Base-by-base conservation (phyloP, 2,329 filamentous ascomycete genomes). In the Botryotinia narcissicola region DNA sequence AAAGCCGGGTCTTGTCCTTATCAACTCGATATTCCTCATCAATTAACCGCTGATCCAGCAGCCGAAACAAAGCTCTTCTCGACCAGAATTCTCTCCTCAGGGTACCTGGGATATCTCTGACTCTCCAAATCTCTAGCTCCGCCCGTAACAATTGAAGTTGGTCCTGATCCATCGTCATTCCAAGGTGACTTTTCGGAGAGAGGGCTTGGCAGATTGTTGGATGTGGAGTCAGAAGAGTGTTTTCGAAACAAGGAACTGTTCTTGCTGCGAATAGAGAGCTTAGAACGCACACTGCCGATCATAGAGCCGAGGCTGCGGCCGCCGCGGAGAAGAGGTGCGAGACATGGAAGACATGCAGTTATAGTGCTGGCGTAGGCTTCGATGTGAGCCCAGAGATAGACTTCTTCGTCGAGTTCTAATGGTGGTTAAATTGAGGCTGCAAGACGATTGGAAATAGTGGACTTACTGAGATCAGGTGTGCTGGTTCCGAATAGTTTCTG, bases 361-460 rank as follows among this genome's bases (percentile, higher is more conserved):
- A 72, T 66, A 12, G 40, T 72, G 0, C 46, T 57, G 6, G 70
- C 70, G 22, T 54, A 72, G n/a, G 60, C 44, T 44, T 72, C 70
- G 25, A 72, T 57, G 5, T 72, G 70, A n/a, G 44, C 70, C 70
- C 70, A 72, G 20, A 72, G 46, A 37, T 64, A 54, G n/a, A 54
- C 46, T 44, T 72, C 35, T 57, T 72, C 60, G 29, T 66, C 46
- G 35, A 66, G 70, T 44, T 59, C 60, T 66, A 18, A 22, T 16
- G 22, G 4, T n/a, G 4, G 20, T 72, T 59, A 72, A 46, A 1
- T 35, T 42, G 12, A 29, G 18, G 25, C 29, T 5, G 40, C 14
- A 10, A 57, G 20, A 6, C 22, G 6, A 51, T 25, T n/a, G n/a
- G 14, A 2, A 16, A 29, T 25, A n/a, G 9, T 5, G 4, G 25